Evolutionary conservation across 2,329 filamentous ascomycete genomes (phyloP).

Genomic region (Drechslerella dactyloides): DNA sequence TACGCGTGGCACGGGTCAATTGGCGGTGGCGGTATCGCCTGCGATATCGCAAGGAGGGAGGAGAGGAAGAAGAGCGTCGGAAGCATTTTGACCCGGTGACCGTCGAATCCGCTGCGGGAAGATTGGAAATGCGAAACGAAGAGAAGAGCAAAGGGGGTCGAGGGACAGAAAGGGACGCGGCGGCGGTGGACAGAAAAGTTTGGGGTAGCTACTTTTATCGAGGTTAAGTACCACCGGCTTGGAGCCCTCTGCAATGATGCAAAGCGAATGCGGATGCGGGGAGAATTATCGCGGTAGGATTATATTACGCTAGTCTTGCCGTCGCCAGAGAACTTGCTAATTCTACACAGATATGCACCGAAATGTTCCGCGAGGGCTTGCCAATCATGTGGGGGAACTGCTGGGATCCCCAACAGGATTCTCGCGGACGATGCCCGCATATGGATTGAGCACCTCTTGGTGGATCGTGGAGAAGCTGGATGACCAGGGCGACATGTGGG

Average conservation of each 20-base stretch:
- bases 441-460: too few species aligned
- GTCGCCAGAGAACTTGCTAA: too few species aligned
- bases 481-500: conserved; percentile 8
- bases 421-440: neutral
- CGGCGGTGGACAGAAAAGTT: neutral
- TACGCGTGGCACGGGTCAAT: conserved; percentile 42
- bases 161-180: neutral
- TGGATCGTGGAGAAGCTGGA: conserved; percentile 20
- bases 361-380: conserved; percentile 16
- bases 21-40: conserved; percentile 47
- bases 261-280: neutral
- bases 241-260: neutral
- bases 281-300: neutral
- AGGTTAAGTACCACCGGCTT: neutral
- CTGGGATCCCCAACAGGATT: conserved; percentile 29
- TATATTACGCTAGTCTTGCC: too few species aligned
- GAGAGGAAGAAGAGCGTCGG: conserved; percentile 26
- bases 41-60: conserved; percentile 43
- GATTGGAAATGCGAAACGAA: neutral
- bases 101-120: neutral
- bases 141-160: neutral
- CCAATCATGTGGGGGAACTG: conserved; percentile 18
- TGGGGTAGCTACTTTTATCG: neutral
- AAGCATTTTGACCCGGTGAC: conserved; percentile 17
- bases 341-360: neutral